Evolutionary conservation across 352 stramenopile genomes (phyloP), one percentile per base, ranked within the genome.

Genomic region (Stephanocyclus meneghinianus): DNA sequence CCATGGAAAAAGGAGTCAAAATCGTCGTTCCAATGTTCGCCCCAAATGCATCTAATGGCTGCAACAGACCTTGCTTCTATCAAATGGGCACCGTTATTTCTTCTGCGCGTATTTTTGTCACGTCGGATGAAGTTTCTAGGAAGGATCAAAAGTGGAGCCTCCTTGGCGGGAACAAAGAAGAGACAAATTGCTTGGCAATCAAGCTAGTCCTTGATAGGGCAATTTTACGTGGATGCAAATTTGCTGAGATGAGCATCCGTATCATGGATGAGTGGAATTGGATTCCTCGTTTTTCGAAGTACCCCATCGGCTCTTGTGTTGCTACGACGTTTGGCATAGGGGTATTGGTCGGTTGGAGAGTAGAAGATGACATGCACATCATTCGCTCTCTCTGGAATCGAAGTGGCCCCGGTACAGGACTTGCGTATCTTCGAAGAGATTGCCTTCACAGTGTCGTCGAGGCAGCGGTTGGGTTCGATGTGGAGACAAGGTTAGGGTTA

Each of bases 321-420:
- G 85, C 87, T 37, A 92, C 89, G 29, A 80, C 72, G 16, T 93
- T 90, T 81, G 89, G 89, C 30, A 40, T 91, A 64, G 89, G 89
- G 44, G 80, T 93, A 10, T 68, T 93, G 21, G 89, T 92, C 60
- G 89, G 89, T 47, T 93, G 89, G 89, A 79, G 89, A 71, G 83
- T 91, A 9, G 87, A 93, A 83, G 89, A 92, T 73, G 89, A 93
- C 45, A 84, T 81, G 47, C 89, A 93, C 63, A 82, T 93, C 44
- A 84, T 93, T 60, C 72, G 85, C 45, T 88, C 81, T 40, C 69
- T 93, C 2, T 93, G 89, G 89, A 83, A 91, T 67, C 71, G 81
- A 42, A 71, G 80, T 66, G 87, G 87, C 8, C 35, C 66, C 60
- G 89, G 89, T 11, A 78, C 80, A 56, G 84, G 71, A 29, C 48